Evolutionary conservation across 2,329 filamentous ascomycete genomes (phyloP).

Genomic region (Hymenoscyphus salicellus): DNA sequence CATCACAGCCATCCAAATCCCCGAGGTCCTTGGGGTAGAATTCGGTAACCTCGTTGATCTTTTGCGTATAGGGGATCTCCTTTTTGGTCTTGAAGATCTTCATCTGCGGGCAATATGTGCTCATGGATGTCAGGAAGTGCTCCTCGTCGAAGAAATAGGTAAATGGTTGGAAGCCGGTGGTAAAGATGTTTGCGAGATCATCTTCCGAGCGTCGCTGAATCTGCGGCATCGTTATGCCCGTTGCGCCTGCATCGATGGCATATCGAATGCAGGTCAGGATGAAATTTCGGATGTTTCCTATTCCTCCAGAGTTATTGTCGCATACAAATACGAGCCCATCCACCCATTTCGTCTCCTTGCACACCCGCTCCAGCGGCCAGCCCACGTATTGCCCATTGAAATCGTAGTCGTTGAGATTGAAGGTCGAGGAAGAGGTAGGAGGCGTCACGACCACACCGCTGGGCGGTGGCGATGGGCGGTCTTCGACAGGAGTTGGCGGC

Average conservation of each 20-base stretch:
- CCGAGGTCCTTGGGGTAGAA: conserved; percentile 37
- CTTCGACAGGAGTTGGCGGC: conserved; percentile 1
- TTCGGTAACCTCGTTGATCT: conserved; percentile 38
- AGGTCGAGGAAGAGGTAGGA: conserved; percentile 13
- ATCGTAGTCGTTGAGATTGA: conserved; percentile 28
- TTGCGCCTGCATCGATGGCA: conserved; percentile 47
- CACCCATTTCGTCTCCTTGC: conserved; percentile 43
- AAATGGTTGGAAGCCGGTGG: conserved; percentile 39
- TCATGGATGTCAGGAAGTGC: conserved; percentile 43
- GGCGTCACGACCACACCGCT: neutral
- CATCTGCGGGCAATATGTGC: conserved; percentile 43
- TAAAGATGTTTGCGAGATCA: conserved; percentile 44
- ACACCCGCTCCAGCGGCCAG: conserved; percentile 45
- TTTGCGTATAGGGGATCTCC: conserved; percentile 40
- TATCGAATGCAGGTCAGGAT: conserved; percentile 51
- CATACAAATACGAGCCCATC: conserved; percentile 47
- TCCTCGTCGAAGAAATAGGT: conserved; percentile 48
- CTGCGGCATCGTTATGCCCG: conserved; percentile 45
- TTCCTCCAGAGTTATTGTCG: conserved; percentile 51
- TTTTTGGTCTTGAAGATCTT: conserved; percentile 40
- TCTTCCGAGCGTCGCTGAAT: conserved; percentile 45
- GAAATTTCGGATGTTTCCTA: conserved; percentile 51
- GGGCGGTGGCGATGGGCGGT: neutral
- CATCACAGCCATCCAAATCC: conserved; percentile 28
- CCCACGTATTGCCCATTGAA: conserved; percentile 41